Conservation (phyloP, 768 basidiomycete genomes). For the Auricularia heimuer region DNA sequence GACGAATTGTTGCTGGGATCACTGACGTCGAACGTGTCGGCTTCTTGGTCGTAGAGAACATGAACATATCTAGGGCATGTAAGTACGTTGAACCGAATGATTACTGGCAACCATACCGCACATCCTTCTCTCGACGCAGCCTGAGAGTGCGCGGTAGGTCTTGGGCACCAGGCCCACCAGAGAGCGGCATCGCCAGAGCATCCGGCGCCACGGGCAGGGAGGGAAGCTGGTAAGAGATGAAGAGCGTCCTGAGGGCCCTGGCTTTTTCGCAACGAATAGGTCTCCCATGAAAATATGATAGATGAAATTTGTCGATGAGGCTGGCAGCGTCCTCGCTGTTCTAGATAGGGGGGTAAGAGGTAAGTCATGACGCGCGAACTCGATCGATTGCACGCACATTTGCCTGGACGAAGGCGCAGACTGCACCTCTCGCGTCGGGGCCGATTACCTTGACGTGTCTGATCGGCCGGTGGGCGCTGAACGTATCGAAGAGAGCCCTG, state of each 20-base stretch:
- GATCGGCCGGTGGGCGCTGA: conserved; percentile 55
- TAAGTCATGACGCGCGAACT: neutral
- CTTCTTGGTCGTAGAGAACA: conserved; percentile 48
- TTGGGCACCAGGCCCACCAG: neutral
- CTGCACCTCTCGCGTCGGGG: conserved; percentile 57
- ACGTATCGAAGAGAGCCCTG: conserved; percentile 50
- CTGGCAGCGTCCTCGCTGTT: conserved; percentile 36
- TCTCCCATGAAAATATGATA: conserved; percentile 54
- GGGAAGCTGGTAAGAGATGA: conserved; percentile 52
- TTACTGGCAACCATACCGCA: neutral
- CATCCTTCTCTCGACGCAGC: conserved; percentile 13
- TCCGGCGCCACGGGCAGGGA: neutral
- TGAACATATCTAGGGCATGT: conserved; percentile 25
- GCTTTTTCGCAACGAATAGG: conserved; percentile 69
- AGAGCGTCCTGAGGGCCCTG: conserved; percentile 61
- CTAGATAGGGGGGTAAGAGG: neutral
- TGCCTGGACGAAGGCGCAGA: conserved; percentile 82
- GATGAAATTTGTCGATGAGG: conserved; percentile 51
- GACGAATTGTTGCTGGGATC: conserved; percentile 6
- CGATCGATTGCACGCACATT: conserved; percentile 37
- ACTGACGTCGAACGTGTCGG: conserved; percentile 16
- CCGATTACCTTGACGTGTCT: conserved; percentile 56
- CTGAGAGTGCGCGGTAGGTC: conserved; percentile 31
- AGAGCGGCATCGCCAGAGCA: conserved; percentile 5
- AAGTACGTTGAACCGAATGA: neutral